Conservation (phyloP, 2,329 filamentous ascomycete species). For the Penicillium vulpinum region DNA sequence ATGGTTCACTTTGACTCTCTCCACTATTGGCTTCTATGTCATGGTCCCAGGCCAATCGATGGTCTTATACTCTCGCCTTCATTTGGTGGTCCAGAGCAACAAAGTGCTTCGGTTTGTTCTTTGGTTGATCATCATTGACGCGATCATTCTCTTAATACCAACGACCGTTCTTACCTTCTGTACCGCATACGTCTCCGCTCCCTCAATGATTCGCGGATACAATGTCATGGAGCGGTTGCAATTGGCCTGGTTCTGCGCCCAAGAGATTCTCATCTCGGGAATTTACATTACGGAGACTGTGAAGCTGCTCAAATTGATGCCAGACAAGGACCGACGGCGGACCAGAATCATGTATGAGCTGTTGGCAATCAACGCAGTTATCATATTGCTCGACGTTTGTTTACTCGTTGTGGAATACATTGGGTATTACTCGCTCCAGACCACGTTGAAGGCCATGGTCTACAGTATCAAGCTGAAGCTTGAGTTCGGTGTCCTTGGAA, state of each 20-base stretch:
- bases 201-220: conserved; percentile 39
- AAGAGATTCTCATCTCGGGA: conserved; percentile 49
- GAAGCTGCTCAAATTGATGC: conserved; percentile 42
- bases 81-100: conserved; percentile 57
- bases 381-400: conserved; percentile 49
- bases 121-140: conserved; percentile 59
- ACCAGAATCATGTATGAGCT: conserved; percentile 50
- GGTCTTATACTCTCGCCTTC: conserved; percentile 64
- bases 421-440: conserved; percentile 47
- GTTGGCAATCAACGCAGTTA: conserved; percentile 50
- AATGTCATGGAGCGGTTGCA: conserved; percentile 47
- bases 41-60: conserved; percentile 64
- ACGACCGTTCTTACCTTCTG: conserved; percentile 58
- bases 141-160: conserved; percentile 53
- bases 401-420: conserved; percentile 47
- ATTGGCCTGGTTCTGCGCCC: conserved; percentile 45
- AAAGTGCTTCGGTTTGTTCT: conserved; percentile 52
- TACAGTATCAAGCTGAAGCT: conserved; percentile 54
- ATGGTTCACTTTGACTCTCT: conserved; percentile 41
- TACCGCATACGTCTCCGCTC: conserved; percentile 27
- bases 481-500: conserved; percentile 51
- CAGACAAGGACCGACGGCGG: conserved; percentile 37
- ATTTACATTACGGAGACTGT: conserved; percentile 57
- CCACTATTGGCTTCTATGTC: conserved; percentile 56
- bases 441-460: conserved; percentile 47